phyloP scores from a whole-genome alignment of 1,139 yeast species.

The Pichia sp. region DNA sequence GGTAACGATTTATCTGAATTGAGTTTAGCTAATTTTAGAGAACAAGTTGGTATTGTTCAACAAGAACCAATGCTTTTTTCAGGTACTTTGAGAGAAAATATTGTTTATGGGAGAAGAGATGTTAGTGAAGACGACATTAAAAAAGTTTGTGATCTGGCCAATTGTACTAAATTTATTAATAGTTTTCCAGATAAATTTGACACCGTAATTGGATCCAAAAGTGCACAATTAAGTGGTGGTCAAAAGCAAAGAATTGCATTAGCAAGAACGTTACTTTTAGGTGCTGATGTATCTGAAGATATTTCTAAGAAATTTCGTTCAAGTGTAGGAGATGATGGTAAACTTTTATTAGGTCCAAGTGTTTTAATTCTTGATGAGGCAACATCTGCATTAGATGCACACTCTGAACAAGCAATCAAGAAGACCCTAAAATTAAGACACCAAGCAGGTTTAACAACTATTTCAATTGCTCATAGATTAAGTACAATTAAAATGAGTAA shows the following conservation, averaged over 20 bases:
- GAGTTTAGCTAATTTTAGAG: constrained; percentile 68
- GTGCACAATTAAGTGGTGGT: constrained; percentile 84
- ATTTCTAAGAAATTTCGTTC: constrained; percentile 9
- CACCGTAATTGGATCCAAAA: constrained; percentile 80
- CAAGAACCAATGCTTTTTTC: constrained; percentile 91
- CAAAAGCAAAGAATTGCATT: constrained; percentile 81
- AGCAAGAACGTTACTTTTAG: constrained; percentile 70
- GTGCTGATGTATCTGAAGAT: constrained; percentile 17
- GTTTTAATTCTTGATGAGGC: constrained; percentile 75
- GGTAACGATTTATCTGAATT: constrained; percentile 60
- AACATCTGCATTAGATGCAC: constrained; percentile 73
- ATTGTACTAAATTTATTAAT: constrained; percentile 65
- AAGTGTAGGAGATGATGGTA: constrained; percentile 18
- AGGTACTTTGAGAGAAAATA: constrained; percentile 81
- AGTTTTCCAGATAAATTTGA: constrained; percentile 79
- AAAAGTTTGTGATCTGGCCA: constrained; percentile 69
- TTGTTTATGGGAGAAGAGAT: constrained; percentile 63
- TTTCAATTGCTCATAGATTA: constrained; percentile 87
- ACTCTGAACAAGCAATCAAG: constrained; percentile 78
- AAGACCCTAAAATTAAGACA: constrained; percentile 50
- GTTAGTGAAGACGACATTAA: constrained; percentile 61
- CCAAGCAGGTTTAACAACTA: constrained; percentile 69
- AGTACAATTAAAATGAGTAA: constrained; percentile 81
- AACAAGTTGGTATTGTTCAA: constrained; percentile 74
- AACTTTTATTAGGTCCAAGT: constrained; percentile 43